Base-by-base conservation (phyloP, 73 alveolate species). In the Paramecium tetraurelia region DNA sequence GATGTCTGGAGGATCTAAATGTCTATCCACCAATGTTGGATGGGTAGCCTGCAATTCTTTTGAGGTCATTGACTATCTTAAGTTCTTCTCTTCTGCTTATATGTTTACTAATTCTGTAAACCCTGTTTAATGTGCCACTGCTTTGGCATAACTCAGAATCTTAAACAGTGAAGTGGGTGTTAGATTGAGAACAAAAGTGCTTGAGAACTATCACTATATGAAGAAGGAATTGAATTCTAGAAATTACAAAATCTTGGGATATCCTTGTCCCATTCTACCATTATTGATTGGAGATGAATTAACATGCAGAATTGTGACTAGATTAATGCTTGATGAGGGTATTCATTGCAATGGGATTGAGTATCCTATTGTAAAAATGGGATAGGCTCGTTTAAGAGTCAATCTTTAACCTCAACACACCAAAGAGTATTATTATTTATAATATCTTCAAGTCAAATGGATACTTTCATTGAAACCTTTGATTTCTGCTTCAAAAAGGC, bases 1-100 rank as follows among this genome's bases (percentile, higher is more conserved):
- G 63, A 89, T 89, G 94, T 77, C 94, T 44, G 94, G 94, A 27
- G 94, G 94, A 44, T 89, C 94, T 24, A 89, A 89, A 59, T 89
- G 94, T 71, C 68, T 89, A 58, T 89, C 94, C 3, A 89, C 94
- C 16, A 89, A 89, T 83, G 86, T 89, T 36, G 94, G 94, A 46
- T 89, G 68, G 33, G 87, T 71, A 4, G 94, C 92, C 18, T 89
- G 94, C 63, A 36, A 89, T 22, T 40, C 71, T 44, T 31, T 36
- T 22, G 89, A 89, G 35, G 94, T 89, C 16, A 89, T 89, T 71
- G 94, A 89, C n/a, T 89, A 89, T 72, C 87, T 89, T 35, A 89
- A 89, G 63, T 77, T 70, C 22, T 83, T 70, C 21, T 69, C 92
- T 22, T 70, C 94, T 46, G 94, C 92, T 29, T 89, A 89, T 14